Evolutionary conservation across 1,284 basidiomycete genomes (phyloP).

Genomic region (Schizopora paradoxa): DNA sequence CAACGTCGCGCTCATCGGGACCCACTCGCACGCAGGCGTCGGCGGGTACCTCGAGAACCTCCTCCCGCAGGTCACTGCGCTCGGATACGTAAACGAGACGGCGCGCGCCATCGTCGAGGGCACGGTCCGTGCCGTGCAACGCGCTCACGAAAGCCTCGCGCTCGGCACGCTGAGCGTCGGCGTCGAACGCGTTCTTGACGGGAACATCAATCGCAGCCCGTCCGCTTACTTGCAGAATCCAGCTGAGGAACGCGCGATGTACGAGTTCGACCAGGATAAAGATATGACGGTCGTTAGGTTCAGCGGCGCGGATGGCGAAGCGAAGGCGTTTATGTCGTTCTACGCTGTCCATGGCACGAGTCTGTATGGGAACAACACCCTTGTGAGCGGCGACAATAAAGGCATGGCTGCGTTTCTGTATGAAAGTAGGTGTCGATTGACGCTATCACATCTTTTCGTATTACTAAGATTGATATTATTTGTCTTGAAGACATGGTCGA

Average conservation of each 20-base stretch:
- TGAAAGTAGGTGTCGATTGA: constrained; percentile 42
- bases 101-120: constrained; percentile 69
- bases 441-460: background rate
- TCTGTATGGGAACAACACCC: constrained; percentile 74
- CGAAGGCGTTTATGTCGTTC: constrained; percentile 67
- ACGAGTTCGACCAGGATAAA: constrained; percentile 68
- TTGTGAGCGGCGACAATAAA: constrained; percentile 75
- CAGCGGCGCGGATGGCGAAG: constrained; percentile 48
- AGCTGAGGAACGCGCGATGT: constrained; percentile 55
- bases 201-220: constrained; percentile 71
- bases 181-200: constrained; percentile 61
- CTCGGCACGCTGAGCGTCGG: constrained; percentile 59
- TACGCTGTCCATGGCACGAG: constrained; percentile 81
- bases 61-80: constrained; percentile 69
- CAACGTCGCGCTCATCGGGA: constrained; percentile 76
- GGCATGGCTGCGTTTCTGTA: constrained; percentile 78
- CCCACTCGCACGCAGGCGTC: constrained; percentile 75
- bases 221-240: constrained; percentile 72
- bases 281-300: constrained; percentile 63
- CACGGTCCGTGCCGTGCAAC: constrained; percentile 60
- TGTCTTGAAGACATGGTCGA: constrained; percentile 47
- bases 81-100: constrained; percentile 67
- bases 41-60: constrained; percentile 77
- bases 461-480: background rate
- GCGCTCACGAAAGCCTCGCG: constrained; percentile 60